Evolutionary conservation across 1,284 basidiomycete species (phyloP).

Genomic region (Caloboletus inedulis): DNA sequence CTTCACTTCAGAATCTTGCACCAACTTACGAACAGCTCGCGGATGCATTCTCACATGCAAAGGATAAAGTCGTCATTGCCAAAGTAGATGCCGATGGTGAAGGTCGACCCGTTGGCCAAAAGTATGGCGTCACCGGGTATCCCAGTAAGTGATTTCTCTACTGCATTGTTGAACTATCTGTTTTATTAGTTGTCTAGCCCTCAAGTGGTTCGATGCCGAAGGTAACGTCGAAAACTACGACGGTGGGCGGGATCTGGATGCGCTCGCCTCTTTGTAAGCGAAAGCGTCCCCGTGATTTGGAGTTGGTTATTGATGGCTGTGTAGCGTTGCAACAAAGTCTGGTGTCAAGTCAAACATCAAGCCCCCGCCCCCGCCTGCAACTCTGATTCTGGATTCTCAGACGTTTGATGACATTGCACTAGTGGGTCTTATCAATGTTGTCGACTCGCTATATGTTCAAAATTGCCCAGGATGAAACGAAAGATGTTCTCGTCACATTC

Average conservation of each 20-base stretch:
- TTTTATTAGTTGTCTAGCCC: constrained; percentile 46
- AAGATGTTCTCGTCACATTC: constrained; percentile 89
- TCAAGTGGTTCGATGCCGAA: constrained; percentile 85
- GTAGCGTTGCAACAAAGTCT: constrained; percentile 70
- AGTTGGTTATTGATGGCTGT: background rate
- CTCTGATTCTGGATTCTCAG: constrained; percentile 63
- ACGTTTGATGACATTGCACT: constrained; percentile 78
- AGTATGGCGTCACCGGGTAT: constrained; percentile 80
- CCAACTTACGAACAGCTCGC: constrained; percentile 88
- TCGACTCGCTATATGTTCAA: constrained; percentile 1
- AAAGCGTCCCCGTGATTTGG: background rate
- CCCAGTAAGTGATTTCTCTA: constrained; percentile 60
- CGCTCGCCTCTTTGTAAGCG: constrained; percentile 71
- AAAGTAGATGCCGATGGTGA: constrained; percentile 92
- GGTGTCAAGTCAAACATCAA: constrained; percentile 85
- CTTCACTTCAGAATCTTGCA: constrained; percentile 64
- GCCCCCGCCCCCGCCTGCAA: constrained; percentile 75
- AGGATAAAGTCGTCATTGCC: constrained; percentile 84
- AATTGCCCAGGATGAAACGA: constrained; percentile 56
- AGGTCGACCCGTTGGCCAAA: constrained; percentile 68
- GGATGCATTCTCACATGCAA: constrained; percentile 74
- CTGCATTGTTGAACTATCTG: background rate
- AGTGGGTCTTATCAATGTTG: constrained; percentile 38
- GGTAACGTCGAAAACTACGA: constrained; percentile 73
- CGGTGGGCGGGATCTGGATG: constrained; percentile 78